Percentiles rank a stretch among this genome's conserved stretches.
Conservation (phyloP, 495 filamentous ascomycete genomes). For the Glonium stellatum region DNA sequence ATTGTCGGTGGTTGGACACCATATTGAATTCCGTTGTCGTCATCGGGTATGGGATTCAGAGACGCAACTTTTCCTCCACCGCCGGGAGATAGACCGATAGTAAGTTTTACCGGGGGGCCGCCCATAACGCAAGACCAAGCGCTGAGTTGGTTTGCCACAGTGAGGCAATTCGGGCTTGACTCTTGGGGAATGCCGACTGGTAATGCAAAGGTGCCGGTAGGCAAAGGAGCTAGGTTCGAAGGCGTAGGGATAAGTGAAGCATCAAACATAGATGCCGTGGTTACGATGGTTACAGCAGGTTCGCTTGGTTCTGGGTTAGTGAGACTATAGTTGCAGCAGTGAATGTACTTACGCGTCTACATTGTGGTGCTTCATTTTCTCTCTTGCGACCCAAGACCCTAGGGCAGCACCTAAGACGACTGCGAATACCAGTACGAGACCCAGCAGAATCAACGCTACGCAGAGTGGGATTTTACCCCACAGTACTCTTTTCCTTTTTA, state of each 20-base stretch:
- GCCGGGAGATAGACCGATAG: conserved; percentile 33
- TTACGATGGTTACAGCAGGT: conserved; percentile 44
- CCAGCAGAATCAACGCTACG: conserved; percentile 45
- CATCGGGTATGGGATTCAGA: conserved; percentile 28
- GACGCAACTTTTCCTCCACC: conserved; percentile 23
- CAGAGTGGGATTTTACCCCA: conserved; percentile 33
- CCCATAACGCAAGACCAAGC: conserved; percentile 63
- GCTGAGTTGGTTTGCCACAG: conserved; percentile 47
- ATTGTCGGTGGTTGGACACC: conserved; percentile 67
- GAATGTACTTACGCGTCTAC: conserved; percentile 22
- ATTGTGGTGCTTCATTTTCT: conserved; percentile 14
- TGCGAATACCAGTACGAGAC: conserved; percentile 46
- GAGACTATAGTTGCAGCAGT: not conserved
- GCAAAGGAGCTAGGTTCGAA: conserved; percentile 50
- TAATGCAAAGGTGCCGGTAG: conserved; percentile 58
- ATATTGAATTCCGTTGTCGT: conserved; percentile 33
- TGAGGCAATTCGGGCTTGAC: conserved; percentile 60
- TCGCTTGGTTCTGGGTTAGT: conserved; percentile 12
- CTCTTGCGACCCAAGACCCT: conserved; percentile 33
- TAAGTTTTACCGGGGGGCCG: conserved; percentile 28
- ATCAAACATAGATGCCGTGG: conserved; percentile 55
- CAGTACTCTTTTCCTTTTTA: conserved; percentile 28
- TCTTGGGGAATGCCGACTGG: conserved; percentile 50
- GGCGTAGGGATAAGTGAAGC: conserved; percentile 57
- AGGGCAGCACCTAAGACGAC: conserved; percentile 32